phyloP scores from a whole-genome alignment of 1,139 yeast species.

The Meyerozyma carpophila region DNA sequence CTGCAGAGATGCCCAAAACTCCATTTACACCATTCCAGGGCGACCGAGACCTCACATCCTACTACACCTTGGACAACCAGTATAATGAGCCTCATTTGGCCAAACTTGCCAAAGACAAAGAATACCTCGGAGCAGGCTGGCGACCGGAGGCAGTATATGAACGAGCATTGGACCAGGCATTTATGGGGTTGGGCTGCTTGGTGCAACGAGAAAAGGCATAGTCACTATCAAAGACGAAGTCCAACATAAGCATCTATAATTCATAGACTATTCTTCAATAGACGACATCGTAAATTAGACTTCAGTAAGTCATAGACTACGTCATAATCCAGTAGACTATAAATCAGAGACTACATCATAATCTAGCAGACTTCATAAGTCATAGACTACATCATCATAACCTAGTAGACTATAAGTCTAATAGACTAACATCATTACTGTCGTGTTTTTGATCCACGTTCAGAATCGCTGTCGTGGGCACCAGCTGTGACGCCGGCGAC shows the following conservation, averaged over 20 bases:
- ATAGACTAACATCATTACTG: background rate
- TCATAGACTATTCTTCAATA: no score
- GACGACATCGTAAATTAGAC: no score
- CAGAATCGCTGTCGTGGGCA: background rate
- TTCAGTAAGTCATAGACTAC: background rate
- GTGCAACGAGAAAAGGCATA: constrained; percentile 57
- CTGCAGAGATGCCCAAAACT: constrained; percentile 20
- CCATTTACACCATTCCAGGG: constrained; percentile 97
- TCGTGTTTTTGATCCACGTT: background rate
- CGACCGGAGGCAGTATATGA: constrained; percentile 63
- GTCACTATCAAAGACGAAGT: background rate
- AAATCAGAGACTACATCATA: background rate
- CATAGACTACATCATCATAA: background rate
- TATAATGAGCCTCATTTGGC: constrained; percentile 44
- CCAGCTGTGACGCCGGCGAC: background rate
- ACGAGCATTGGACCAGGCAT: constrained; percentile 81
- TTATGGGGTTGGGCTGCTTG: constrained; percentile 80
- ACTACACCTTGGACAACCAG: constrained; percentile 35
- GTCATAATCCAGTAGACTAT: background rate
- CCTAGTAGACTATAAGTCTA: background rate
- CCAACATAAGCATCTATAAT: no score
- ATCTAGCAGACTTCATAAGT: background rate
- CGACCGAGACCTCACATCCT: constrained; percentile 56
- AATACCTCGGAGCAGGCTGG: constrained; percentile 84
- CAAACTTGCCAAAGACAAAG: constrained; percentile 57